Evolutionary conservation across 2,329 filamentous ascomycete species (phyloP).

Genomic region (Fusarium sp.): DNA sequence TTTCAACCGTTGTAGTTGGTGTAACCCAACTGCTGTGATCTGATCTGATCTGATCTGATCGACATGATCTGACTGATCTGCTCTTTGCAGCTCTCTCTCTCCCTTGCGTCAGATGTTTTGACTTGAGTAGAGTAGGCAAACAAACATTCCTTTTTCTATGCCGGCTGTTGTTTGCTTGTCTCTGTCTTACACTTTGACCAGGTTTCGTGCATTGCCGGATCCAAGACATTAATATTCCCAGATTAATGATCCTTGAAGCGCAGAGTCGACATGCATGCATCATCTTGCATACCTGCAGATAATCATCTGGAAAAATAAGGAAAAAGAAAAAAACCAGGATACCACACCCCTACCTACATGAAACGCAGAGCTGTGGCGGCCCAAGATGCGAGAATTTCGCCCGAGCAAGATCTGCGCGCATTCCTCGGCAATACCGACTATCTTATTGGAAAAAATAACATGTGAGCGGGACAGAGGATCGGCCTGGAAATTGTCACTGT

Average conservation of each 20-base stretch:
- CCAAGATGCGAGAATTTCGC: conserved; percentile 15
- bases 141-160: not conserved
- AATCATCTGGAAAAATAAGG: not conserved
- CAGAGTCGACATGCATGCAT: conserved; percentile 4
- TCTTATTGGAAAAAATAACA: not conserved
- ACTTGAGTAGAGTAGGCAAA: not conserved
- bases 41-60: conserved; percentile 25
- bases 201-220: no score
- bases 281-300: conserved; percentile 10
- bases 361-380: conserved; percentile 27
- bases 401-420: conserved; percentile 3
- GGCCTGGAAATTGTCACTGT: conserved; percentile 19
- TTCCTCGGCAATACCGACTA: not conserved
- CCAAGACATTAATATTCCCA: not conserved
- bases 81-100: conserved; percentile 7
- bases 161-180: no score
- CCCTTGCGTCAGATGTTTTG: not conserved
- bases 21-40: conserved; percentile 10
- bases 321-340: conserved; percentile 1
- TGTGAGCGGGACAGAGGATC: not conserved
- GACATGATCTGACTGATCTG: conserved; percentile 21
- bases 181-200: no score
- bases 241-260: not conserved
- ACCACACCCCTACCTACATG: conserved; percentile 17
- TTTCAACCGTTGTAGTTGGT: conserved; percentile 4